phyloP scores from a whole-genome alignment of 345 rosid species.

The Fremontodendron californicum region DNA sequence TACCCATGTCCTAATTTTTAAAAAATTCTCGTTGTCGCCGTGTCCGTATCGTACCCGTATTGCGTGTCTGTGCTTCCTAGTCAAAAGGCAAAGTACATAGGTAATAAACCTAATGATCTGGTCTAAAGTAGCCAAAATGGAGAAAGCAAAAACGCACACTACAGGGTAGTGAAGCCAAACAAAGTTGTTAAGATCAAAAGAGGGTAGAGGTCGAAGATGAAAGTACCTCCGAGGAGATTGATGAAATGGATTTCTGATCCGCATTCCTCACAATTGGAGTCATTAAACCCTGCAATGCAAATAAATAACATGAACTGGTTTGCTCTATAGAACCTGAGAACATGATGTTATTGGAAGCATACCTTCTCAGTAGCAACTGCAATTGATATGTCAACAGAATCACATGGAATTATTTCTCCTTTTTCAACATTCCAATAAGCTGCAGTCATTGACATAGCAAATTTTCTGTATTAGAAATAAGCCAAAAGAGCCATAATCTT shows the following conservation, averaged over 20 bases:
- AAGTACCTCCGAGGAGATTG: slow-evolving; percentile 79
- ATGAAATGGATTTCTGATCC: slow-evolving; percentile 85
- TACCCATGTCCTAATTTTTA: too few species aligned
- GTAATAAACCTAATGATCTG: background rate
- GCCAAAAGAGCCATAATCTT: background rate
- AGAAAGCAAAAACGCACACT: background rate
- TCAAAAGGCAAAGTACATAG: background rate
- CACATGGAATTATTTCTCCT: slow-evolving; percentile 60
- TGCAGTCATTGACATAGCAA: slow-evolving; percentile 32
- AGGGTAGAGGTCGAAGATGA: slow-evolving; percentile 3
- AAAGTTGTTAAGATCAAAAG: background rate
- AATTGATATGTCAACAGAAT: slow-evolving; percentile 83
- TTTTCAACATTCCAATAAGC: slow-evolving; percentile 80
- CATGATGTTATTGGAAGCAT: slow-evolving; percentile 17
- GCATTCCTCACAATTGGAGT: slow-evolving; percentile 91
- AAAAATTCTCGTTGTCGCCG: too few species aligned
- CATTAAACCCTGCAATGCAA: slow-evolving; percentile 76
- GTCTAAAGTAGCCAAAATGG: background rate
- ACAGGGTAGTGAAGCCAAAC: too few species aligned
- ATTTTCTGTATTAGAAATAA: slow-evolving; percentile 12
- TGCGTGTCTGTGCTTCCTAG: too few species aligned
- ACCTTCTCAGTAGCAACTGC: slow-evolving; percentile 99
- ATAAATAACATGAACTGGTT: slow-evolving; percentile 22
- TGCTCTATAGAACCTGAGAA: slow-evolving; percentile 10
- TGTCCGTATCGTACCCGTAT: too few species aligned